Base-by-base conservation (phyloP, 192 early-diverging fungal genomes). In the Diversispora eburnea region DNA sequence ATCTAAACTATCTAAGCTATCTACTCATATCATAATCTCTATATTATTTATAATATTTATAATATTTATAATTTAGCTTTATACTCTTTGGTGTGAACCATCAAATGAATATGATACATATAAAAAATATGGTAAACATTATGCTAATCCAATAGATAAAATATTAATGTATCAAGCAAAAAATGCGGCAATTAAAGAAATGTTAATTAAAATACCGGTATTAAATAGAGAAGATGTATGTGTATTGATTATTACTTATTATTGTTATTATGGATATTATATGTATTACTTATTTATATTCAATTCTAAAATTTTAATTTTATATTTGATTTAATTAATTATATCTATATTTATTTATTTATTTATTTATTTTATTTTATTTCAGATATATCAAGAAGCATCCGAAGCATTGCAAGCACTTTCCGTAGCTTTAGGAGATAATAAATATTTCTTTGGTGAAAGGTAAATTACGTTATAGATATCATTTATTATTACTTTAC, bases 121-220 rank as follows among this genome's bases (percentile, higher is more conserved):
- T 46, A 8, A 64, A 5, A 69, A 47, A 45, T 84, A 84, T 67
- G 77, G 69, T 67, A 73, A 68, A n/a, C 78, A 81, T 70, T 64
- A 76, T 17, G 58, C 82, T 20, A 69, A 43, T 0, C 83, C 83
- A 22, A 62, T 84, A 43, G 55, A 82, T 59, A 59, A 62, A 15
- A 51, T 81, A 25, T 43, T 81, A 5, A 57, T 65, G 48, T 73
- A 77, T 45, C 45, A 74, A 41, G 77, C 76, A 41, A 78, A 80
- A 69, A 70, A 73, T 19, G 64, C 76, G 25, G 74, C 82, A 3
- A 67, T 90, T 39, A 77, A 84, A 49, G 79, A 77, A 33, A 75
- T 90, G 45, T 78, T 91, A 39, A 85, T 87, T 12, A 87, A 90
- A 76, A 82, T 86, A 47, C 85, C 86, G 7, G 79, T 85, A 41